Base-by-base conservation (phyloP, 768 basidiomycete species). In the Boletus edulis region DNA sequence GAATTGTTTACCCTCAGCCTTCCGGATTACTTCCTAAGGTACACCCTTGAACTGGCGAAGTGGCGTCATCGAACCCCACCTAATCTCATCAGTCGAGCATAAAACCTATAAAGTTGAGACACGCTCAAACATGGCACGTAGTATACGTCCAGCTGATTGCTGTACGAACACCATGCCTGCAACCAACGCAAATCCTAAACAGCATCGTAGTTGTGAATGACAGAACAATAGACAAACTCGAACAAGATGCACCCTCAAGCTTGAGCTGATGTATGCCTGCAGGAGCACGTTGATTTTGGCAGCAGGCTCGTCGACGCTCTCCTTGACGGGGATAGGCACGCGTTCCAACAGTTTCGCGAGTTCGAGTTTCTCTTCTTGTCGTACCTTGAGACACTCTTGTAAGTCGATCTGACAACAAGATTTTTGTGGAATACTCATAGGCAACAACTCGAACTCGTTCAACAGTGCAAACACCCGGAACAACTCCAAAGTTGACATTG, bases 21-120 rank as follows among this genome's bases (percentile, higher is more conserved):
- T 94, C 27, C 90, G 76, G 46, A 95, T 76, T 35, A 96, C 86
- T 45, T 96, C 92, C 18, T 79, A 69, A 0, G 94, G 95, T 0
- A 96, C 86, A 60, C 89, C 87, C 70, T 88, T 93, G 80, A 98
- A 98, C 68, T 99, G 96, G 37, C 97, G 83, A 37, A 98, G 79
- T 9, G 96, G 95, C 0, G 95, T 94, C 95, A 98, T 98, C 0
- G 94, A 94, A 34, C 86, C 86, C 96, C 96, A 98, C 89, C 91
- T 94, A 51, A 29, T 44, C 18, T 61, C 40, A 38, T 54, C 18
- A 38, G 32, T 49, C 35, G 52, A 38, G 18, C 42, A 34, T 31
- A 6, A 15, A 20, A 22, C 11, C 20, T n/a, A 38, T 2, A 8
- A 43, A 47, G 1, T 10, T 13, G n/a, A 31, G 18, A 5, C 35